Percentiles rank a stretch among this genome's conserved stretches.
phyloP scores from a whole-genome alignment of 2,329 filamentous ascomycete genomes.

The Parastagonospora nodorum region DNA sequence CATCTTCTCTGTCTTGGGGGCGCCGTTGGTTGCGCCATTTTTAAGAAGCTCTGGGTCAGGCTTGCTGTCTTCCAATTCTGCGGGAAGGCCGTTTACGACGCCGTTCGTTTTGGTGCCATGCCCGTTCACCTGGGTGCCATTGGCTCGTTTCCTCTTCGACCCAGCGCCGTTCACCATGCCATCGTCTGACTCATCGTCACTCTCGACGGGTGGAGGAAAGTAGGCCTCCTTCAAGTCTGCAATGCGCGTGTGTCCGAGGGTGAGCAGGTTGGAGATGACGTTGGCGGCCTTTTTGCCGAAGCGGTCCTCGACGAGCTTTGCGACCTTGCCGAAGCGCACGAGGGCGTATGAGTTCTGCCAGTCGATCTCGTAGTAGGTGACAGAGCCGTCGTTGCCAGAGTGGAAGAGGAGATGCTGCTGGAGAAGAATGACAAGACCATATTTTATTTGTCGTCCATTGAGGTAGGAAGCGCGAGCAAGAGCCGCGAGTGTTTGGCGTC shows the following conservation, averaged over 20 bases:
- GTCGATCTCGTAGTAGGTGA: conserved; percentile 84
- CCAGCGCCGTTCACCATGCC: conserved; percentile 28
- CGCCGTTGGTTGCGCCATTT: conserved; percentile 3
- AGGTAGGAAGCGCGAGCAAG: conserved; percentile 75
- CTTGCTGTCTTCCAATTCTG: conserved; percentile 14
- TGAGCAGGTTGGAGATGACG: conserved; percentile 74
- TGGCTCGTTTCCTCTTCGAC: conserved; percentile 27
- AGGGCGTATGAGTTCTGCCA: conserved; percentile 79
- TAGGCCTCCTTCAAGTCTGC: conserved; percentile 72
- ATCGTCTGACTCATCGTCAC: conserved; percentile 42
- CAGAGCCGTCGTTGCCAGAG: conserved; percentile 64
- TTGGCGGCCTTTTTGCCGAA: conserved; percentile 76
- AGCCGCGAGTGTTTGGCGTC: conserved; percentile 73
- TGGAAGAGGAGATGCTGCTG: conserved; percentile 88
- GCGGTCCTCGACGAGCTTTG: conserved; percentile 73
- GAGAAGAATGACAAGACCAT: conserved; percentile 81
- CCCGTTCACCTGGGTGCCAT: conserved; percentile 28
- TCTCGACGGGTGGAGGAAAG: conserved; percentile 40
- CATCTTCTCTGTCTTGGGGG: conserved; percentile 2
- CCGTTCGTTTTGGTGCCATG: conserved; percentile 20
- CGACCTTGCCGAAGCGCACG: conserved; percentile 78
- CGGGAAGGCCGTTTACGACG: conserved; percentile 11
- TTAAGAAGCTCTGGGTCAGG: conserved; percentile 1
- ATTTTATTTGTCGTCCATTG: conserved; percentile 73
- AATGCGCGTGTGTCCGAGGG: conserved; percentile 77